phyloP scores from a whole-genome alignment of 2,329 filamentous ascomycete species.

The Colletotrichum zoysiae region DNA sequence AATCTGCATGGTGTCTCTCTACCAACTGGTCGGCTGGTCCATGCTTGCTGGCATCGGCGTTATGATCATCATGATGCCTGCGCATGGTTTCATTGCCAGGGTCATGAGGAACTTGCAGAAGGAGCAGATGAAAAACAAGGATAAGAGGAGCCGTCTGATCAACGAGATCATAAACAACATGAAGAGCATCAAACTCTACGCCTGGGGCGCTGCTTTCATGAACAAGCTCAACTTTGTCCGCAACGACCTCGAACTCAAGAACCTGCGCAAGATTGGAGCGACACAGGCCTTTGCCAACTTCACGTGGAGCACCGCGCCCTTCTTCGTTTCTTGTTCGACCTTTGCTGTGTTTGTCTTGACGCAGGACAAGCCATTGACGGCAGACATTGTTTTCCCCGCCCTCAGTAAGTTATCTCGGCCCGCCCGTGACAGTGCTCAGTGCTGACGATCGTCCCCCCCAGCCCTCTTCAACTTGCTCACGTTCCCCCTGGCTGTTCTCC shows the following conservation, averaged over 20 bases:
- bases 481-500: constrained; percentile 92
- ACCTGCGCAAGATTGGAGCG: constrained; percentile 94
- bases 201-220: constrained; percentile 97
- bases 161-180: constrained; percentile 99
- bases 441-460: constrained; percentile 49
- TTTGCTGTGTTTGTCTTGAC: constrained; percentile 95
- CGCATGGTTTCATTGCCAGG: constrained; percentile 91
- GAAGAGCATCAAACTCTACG: constrained; percentile 99
- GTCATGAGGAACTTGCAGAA: constrained; percentile 97
- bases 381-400: constrained; percentile 95
- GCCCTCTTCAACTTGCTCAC: constrained; percentile 96
- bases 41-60: constrained; percentile 96
- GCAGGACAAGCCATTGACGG: constrained; percentile 83
- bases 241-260: constrained; percentile 96
- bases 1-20: constrained; percentile 95
- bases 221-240: constrained; percentile 95
- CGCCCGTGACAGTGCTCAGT: background rate
- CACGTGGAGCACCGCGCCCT: constrained; percentile 97
- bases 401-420: constrained; percentile 50
- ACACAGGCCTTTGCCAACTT: constrained; percentile 96
- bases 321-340: constrained; percentile 96
- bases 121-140: constrained; percentile 99
- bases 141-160: constrained; percentile 90
- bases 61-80: constrained; percentile 97
- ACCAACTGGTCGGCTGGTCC: constrained; percentile 92